Percentiles rank a stretch among this genome's conserved stretches.
Conservation (phyloP, 768 basidiomycete genomes). For the Lyophyllum atratum region DNA sequence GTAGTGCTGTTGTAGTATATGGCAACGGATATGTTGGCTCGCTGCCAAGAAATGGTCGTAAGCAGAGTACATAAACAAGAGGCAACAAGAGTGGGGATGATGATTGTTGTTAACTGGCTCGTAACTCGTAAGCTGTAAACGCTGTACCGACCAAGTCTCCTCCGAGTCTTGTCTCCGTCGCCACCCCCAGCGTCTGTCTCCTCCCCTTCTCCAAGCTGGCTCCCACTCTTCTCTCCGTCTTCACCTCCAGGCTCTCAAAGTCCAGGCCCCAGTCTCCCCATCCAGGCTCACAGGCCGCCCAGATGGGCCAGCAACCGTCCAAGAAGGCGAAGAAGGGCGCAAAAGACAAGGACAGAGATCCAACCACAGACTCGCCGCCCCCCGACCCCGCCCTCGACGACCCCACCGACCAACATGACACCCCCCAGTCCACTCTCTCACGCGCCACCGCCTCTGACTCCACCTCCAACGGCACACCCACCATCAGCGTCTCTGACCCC, state of each 20-base stretch:
- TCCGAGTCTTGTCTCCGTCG: neutral
- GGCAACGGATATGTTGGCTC: neutral
- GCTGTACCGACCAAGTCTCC: neutral
- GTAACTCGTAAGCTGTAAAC: neutral
- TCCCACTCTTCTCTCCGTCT: constrained; percentile 76
- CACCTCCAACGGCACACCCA: constrained; percentile 44
- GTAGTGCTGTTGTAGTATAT: neutral
- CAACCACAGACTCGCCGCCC: constrained; percentile 33
- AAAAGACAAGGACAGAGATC: constrained; percentile 71
- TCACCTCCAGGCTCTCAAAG: constrained; percentile 71
- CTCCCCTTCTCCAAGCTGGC: constrained; percentile 60
- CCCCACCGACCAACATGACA: constrained; percentile 27
- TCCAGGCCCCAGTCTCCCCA: constrained; percentile 74
- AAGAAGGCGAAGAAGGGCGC: constrained; percentile 74
- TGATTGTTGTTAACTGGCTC: constrained; percentile 1
- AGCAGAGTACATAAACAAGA: constrained; percentile 22
- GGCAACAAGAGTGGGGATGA: constrained; percentile 15
- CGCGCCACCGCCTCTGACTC: constrained; percentile 47
- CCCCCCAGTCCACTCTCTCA: constrained; percentile 44
- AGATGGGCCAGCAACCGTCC: constrained; percentile 84
- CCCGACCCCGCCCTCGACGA: constrained; percentile 46
- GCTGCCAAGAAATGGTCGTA: neutral
- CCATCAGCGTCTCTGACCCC: constrained; percentile 47
- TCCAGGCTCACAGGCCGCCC: constrained; percentile 52
- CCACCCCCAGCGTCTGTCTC: constrained; percentile 3